Evolutionary conservation across 805 yeast genomes (phyloP).

Genomic region (Ogataea henricii): DNA sequence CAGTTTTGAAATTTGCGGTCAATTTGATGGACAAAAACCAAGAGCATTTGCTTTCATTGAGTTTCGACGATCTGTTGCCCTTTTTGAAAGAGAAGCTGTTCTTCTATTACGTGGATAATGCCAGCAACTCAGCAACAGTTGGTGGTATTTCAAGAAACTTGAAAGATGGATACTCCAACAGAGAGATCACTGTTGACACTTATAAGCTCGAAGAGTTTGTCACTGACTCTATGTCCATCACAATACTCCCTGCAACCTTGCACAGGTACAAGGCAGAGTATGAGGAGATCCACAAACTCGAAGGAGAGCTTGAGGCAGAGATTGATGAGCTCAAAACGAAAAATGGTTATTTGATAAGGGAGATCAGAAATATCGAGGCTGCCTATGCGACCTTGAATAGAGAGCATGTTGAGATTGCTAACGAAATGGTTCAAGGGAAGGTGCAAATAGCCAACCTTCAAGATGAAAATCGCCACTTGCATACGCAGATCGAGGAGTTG

Average conservation of each 20-base stretch:
- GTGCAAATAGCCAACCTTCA: slow-evolving; percentile 70
- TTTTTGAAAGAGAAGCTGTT: slow-evolving; percentile 81
- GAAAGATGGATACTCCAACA: slow-evolving; percentile 20
- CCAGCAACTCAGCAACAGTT: slow-evolving; percentile 18
- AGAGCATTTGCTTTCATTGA: slow-evolving; percentile 53
- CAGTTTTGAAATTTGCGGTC: slow-evolving; percentile 79
- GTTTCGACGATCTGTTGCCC: slow-evolving; percentile 75
- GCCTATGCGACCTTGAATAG: slow-evolving; percentile 67
- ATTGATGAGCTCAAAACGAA: slow-evolving; percentile 57
- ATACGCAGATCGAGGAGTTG: slow-evolving; percentile 48
- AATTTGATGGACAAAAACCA: slow-evolving; percentile 76
- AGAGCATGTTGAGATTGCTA: slow-evolving; percentile 86
- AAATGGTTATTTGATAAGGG: slow-evolving; percentile 73
- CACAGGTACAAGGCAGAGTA: slow-evolving; percentile 73
- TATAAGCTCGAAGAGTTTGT: slow-evolving; percentile 78
- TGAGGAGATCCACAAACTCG: slow-evolving; percentile 67
- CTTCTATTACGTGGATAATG: slow-evolving; percentile 57
- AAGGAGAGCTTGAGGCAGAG: slow-evolving; percentile 64
- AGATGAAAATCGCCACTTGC: slow-evolving; percentile 71
- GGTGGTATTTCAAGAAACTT: slow-evolving; percentile 15
- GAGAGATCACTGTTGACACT: slow-evolving; percentile 28
- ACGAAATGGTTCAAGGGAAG: slow-evolving; percentile 81
- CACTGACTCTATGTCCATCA: slow-evolving; percentile 71
- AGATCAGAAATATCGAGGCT: slow-evolving; percentile 71
- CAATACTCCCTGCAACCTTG: slow-evolving; percentile 71